A percentile compares a stretch with the other conserved stretches of the same genome.
Conservation (phyloP, 345 rosid genomes). For the Pseudoturritis turrita region DNA sequence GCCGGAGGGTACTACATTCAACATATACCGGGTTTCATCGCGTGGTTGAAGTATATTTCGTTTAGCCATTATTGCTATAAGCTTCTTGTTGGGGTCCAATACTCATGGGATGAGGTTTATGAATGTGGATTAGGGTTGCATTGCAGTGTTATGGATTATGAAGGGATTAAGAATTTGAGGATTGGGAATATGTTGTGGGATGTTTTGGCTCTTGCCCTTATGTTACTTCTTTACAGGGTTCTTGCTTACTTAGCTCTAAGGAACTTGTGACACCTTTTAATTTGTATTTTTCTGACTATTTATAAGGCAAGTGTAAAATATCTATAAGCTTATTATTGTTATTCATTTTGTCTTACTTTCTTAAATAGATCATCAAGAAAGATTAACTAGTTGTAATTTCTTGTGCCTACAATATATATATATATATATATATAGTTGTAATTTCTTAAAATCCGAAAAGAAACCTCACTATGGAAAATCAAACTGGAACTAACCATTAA, state of each 20-base stretch:
- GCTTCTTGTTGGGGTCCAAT: slow-evolving; percentile 77
- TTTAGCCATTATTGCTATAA: slow-evolving; percentile 86
- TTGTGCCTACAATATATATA: neutral
- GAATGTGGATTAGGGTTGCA: slow-evolving; percentile 47
- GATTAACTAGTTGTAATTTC: neutral
- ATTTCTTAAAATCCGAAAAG: neutral
- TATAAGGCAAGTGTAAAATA: slow-evolving; percentile 1
- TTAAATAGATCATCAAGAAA: neutral
- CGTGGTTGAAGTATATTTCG: slow-evolving; percentile 84
- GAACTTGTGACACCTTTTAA: slow-evolving; percentile 19
- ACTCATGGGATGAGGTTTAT: slow-evolving; percentile 54
- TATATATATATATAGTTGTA: too few relatives aligned
- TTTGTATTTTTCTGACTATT: neutral
- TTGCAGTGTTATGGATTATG: slow-evolving; percentile 76
- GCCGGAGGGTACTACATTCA: slow-evolving; percentile 92
- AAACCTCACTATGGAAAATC: neutral
- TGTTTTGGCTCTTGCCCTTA: slow-evolving; percentile 54
- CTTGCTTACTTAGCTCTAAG: slow-evolving; percentile 75
- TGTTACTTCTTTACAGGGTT: slow-evolving; percentile 73
- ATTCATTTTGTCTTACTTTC: neutral
- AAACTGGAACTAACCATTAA: neutral
- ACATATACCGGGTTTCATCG: slow-evolving; percentile 72
- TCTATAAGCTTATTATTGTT: neutral
- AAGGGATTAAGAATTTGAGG: slow-evolving; percentile 51
- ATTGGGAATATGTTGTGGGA: slow-evolving; percentile 50